These are phyloP conservation scores for Juglanconis sp. DNA, from an alignment of 2,329 filamentous ascomycete genomes.

Conservation along the genomic window DNA sequence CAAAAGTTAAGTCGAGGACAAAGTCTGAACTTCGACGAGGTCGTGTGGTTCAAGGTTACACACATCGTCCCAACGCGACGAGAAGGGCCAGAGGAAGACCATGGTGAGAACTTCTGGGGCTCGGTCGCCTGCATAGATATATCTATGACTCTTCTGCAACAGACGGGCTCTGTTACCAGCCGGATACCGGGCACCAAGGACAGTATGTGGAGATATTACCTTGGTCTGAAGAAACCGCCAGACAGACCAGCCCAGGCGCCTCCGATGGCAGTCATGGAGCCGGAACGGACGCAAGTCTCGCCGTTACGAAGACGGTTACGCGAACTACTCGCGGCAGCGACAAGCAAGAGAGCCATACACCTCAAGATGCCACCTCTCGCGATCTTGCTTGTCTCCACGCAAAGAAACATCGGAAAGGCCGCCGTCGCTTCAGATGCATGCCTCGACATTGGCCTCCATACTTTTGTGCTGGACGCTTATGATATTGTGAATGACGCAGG, in stretches of 20 bases:
- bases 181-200: constrained; percentile 72
- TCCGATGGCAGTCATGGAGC: constrained; percentile 41
- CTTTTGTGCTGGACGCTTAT: constrained; percentile 84
- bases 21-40: constrained; percentile 48
- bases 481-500: constrained; percentile 92
- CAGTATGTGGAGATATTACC: constrained; percentile 86
- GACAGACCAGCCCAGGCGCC: constrained; percentile 40
- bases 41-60: constrained; percentile 91
- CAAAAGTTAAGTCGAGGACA: constrained; percentile 23
- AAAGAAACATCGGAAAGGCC: constrained; percentile 91
- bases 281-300: constrained; percentile 49
- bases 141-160: constrained; percentile 81
- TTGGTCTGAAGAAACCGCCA: constrained; percentile 69
- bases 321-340: constrained; percentile 83
- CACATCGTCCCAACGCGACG: constrained; percentile 60
- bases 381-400: constrained; percentile 84
- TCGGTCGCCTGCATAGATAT: constrained; percentile 84
- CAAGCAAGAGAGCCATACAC: constrained; percentile 81
- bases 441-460: constrained; percentile 84
- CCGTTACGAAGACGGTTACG: constrained; percentile 69
- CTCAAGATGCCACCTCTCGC: constrained; percentile 84
- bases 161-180: constrained; percentile 82
- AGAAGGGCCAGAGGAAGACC: constrained; percentile 54
- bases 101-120: constrained; percentile 74
- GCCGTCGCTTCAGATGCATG: constrained; percentile 74